Conservation (phyloP, 164 flowering plant genomes). For the Stephania yunnanensis region DNA sequence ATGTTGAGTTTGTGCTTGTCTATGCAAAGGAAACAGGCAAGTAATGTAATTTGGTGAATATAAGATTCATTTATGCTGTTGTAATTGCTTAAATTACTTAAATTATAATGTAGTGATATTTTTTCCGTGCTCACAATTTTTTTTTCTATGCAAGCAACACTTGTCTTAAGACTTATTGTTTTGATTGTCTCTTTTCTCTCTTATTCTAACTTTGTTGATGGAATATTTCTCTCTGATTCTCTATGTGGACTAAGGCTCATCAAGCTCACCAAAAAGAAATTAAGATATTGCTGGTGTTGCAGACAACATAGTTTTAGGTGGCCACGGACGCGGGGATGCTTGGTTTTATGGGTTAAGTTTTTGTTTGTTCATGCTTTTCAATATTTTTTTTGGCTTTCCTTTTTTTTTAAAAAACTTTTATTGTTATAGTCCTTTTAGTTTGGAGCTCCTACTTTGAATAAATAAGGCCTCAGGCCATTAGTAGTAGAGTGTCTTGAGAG, state of each 20-base stretch:
- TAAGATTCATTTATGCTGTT: conserved; percentile 5
- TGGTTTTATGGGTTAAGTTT: not conserved
- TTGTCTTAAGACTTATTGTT: not conserved
- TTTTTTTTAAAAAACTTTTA: too few species aligned
- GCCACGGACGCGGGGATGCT: not conserved
- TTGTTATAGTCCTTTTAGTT: too few species aligned
- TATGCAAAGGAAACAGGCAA: conserved; percentile 13
- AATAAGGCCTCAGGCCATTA: too few species aligned
- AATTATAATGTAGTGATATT: too few species aligned
- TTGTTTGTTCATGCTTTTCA: too few species aligned
- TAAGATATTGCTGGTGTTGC: not conserved
- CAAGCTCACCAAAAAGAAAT: not conserved
- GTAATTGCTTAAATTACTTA: not conserved
- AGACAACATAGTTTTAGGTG: not conserved
- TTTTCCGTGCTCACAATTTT: not conserved
- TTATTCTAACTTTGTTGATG: not conserved
- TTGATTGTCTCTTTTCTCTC: not conserved
- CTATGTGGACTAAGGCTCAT: too few species aligned
- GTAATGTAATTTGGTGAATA: conserved; percentile 4
- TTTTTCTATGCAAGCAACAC: not conserved
- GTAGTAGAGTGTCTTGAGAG: too few species aligned
- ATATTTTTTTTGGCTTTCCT: too few species aligned
- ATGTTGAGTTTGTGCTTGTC: conserved; percentile 22
- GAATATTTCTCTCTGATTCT: not conserved
- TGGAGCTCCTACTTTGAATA: too few species aligned